Evolutionary conservation across 2,329 filamentous ascomycete species (phyloP).

Genomic region (Trichoderma guizhouense): DNA sequence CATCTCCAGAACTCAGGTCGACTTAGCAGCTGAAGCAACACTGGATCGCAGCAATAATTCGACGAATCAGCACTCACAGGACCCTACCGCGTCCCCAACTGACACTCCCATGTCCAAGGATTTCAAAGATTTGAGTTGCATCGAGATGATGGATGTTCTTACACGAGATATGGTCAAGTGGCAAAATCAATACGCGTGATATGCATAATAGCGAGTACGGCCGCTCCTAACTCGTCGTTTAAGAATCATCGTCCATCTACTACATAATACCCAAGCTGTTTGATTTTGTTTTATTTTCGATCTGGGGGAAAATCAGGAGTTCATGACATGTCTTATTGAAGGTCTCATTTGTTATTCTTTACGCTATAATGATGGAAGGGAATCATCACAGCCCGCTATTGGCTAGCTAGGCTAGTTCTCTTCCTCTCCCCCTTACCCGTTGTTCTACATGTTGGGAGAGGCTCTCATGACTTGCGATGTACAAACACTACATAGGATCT

Average conservation of each 20-base stretch:
- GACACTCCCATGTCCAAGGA: constrained; percentile 39
- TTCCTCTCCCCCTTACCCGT: not conserved
- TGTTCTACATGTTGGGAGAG: not conserved
- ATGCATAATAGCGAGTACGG: constrained; percentile 27
- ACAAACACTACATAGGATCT: not conserved
- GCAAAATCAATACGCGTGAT: constrained; percentile 66
- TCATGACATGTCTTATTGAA: not conserved
- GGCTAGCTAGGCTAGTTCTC: not conserved
- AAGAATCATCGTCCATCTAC: not conserved
- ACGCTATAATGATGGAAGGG: not conserved
- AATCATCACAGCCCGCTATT: not conserved
- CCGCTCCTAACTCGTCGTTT: not conserved
- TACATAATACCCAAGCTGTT: not conserved
- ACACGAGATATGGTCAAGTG: constrained; percentile 78
- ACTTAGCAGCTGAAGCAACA: constrained; percentile 67
- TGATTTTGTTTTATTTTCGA: not conserved
- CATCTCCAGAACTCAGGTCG: constrained; percentile 83
- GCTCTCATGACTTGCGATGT: not conserved
- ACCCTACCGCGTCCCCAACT: constrained; percentile 9
- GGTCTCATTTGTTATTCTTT: not conserved
- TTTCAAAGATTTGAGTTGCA: constrained; percentile 72
- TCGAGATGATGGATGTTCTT: constrained; percentile 88
- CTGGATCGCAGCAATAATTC: constrained; percentile 41
- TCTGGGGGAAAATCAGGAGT: not conserved
- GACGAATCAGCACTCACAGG: constrained; percentile 30